Percentiles rank a stretch among this genome's conserved stretches.
phyloP scores from a whole-genome alignment of 2,329 filamentous ascomycete genomes.

The Pochonia chlamydosporia region DNA sequence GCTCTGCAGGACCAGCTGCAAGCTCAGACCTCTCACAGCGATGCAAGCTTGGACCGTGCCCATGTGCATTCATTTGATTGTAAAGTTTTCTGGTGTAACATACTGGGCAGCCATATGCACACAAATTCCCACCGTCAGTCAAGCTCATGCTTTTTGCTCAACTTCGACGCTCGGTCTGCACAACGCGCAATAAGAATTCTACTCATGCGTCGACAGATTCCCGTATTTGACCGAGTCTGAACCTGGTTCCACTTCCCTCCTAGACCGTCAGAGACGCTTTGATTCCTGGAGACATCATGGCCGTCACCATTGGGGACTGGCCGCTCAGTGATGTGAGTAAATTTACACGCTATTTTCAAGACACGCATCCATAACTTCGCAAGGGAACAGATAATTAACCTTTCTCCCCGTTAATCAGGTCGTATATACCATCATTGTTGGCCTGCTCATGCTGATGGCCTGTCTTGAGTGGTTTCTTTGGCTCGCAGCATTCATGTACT shows the following conservation, averaged over 20 bases:
- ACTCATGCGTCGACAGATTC: too few relatives aligned
- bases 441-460: constrained; percentile 75
- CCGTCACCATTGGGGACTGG: constrained; percentile 38
- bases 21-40: too few relatives aligned
- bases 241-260: background rate
- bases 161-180: too few relatives aligned
- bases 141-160: too few relatives aligned
- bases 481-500: constrained; percentile 91
- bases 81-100: too few relatives aligned
- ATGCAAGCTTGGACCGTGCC: too few relatives aligned
- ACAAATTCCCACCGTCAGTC: too few relatives aligned
- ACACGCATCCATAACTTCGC: background rate
- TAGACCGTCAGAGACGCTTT: background rate
- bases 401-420: constrained; percentile 53
- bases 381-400: background rate
- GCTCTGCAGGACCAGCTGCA: too few relatives aligned
- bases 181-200: too few relatives aligned
- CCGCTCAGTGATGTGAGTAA: constrained; percentile 37
- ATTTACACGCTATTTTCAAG: background rate
- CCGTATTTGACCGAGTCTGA: background rate
- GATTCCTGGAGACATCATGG: constrained; percentile 32
- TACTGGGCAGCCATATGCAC: too few relatives aligned
- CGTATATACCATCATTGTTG: constrained; percentile 76
- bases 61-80: too few relatives aligned
- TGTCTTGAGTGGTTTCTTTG: constrained; percentile 91